Evolutionary conservation across 1,139 yeast genomes (phyloP), one percentile per base, ranked within the genome.

Genomic region (Saccharomyces hybrid): DNA sequence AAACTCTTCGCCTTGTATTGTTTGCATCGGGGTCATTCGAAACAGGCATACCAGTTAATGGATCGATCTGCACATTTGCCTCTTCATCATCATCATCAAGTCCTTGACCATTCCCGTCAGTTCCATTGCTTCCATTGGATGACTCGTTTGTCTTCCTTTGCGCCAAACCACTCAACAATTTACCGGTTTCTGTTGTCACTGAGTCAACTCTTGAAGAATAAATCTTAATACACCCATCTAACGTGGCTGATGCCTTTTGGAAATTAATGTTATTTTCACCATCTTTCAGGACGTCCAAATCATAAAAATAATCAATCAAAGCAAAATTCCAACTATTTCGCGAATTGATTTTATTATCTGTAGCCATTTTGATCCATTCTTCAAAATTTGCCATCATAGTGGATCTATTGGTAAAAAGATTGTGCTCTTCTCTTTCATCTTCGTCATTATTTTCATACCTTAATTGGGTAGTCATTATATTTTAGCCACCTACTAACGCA

Each of bases 181-280:
- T 83, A 3, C 96, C 96, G 0, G 97, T 89, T 64, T 91, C 98
- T 1, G 87, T 84, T 1, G 93, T 96, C 0, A 89, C 96, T 0
- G 96, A 86, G 62, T 91, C 98, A 16, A 93, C 91, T 64, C 99
- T 79, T 34, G 90, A 84, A 7, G 90, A 81, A 63, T 88, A 88
- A 51, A 88, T 86, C 70, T 87, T 87, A 47, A 87, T 88, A 73
- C 96, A 88, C 0, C 96, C 96, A 64, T 88, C 95, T 46, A 88
- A 71, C 0, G 95, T 86, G 1, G 89, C 86, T 0, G 89, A 81
- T 0, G 95, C 95, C 60, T 79, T 80, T 63, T 84, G 93, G 65
- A 87, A 62, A 48, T 64, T 65, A 46, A 69, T 69, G 51, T 68
- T 68, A 54, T 69, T 68, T 49, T 68, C 70, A 3, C 68, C 57